Conservation (phyloP, 78 protist genomes). For the Monocercomonoides exilis region DNA sequence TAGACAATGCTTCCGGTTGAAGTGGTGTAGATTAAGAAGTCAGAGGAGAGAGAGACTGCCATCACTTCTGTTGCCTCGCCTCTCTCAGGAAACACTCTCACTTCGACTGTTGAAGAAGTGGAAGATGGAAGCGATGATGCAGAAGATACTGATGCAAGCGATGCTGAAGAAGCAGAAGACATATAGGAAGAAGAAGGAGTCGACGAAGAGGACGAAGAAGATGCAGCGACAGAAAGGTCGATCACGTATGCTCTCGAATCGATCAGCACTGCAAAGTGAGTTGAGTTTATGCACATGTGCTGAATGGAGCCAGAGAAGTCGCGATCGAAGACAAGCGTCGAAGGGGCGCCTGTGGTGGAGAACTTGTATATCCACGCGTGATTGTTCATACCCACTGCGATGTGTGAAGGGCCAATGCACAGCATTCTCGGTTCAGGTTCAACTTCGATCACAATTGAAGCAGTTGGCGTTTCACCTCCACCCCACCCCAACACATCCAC, state of each 20-base stretch:
- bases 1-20: background rate
- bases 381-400: slow-evolving; percentile 51
- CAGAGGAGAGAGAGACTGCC: background rate
- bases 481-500: background rate
- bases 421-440: slow-evolving; percentile 41
- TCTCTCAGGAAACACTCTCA: background rate
- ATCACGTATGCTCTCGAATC: slow-evolving; percentile 25
- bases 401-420: slow-evolving; percentile 35
- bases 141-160: no score
- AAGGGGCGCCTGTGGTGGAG: background rate
- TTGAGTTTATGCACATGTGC: background rate
- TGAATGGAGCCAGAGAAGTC: slow-evolving; percentile 34
- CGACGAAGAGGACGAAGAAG: no score
- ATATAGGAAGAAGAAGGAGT: no score
- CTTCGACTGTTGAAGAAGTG: background rate
- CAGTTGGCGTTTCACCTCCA: background rate
- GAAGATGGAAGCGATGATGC: no score
- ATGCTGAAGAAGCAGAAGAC: no score
- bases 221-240: no score
- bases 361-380: slow-evolving; percentile 35
- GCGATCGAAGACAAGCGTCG: background rate
- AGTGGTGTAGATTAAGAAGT: background rate
- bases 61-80: background rate
- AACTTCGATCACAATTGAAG: background rate
- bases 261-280: slow-evolving; percentile 39